These are phyloP conservation scores for Silene vulgaris DNA, from an alignment of 179 eudicot species.

Conservation along the genomic window DNA sequence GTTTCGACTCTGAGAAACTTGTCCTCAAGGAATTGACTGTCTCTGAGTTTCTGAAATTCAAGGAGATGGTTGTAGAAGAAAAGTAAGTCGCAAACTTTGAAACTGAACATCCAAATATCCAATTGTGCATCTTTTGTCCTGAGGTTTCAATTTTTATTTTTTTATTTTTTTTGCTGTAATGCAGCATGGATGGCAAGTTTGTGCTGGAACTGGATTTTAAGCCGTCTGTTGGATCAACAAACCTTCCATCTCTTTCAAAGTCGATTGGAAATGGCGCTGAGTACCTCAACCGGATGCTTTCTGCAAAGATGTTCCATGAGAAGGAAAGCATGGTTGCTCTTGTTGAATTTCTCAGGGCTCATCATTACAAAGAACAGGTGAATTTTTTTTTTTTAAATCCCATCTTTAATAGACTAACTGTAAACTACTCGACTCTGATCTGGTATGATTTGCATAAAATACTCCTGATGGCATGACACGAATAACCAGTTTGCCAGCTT, in stretches of 20 bases:
- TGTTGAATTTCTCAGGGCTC: slow-evolving; percentile 56
- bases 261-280: slow-evolving; percentile 78
- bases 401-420: neutral
- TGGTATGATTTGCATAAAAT: too few species aligned
- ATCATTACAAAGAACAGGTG: slow-evolving; percentile 60
- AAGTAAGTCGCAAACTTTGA: slow-evolving; percentile 25
- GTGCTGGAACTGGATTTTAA: slow-evolving; percentile 71
- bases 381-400: too few species aligned
- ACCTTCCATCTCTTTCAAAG: slow-evolving; percentile 60
- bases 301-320: slow-evolving; percentile 79
- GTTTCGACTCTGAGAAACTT: slow-evolving; percentile 36
- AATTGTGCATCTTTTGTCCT: neutral
- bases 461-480: too few species aligned
- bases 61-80: slow-evolving; percentile 54
- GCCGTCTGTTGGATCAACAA: slow-evolving; percentile 53
- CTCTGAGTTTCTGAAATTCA: slow-evolving; percentile 47
- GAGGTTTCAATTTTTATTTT: neutral
- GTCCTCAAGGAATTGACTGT: slow-evolving; percentile 42
- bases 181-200: slow-evolving; percentile 43
- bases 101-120: neutral
- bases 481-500: too few species aligned
- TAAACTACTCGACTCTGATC: neutral
- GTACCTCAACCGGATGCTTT: slow-evolving; percentile 65
- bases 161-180: slow-evolving; percentile 10
- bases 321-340: slow-evolving; percentile 57